Base-by-base conservation (phyloP, 345 rosid species). In the Salix brachista region DNA sequence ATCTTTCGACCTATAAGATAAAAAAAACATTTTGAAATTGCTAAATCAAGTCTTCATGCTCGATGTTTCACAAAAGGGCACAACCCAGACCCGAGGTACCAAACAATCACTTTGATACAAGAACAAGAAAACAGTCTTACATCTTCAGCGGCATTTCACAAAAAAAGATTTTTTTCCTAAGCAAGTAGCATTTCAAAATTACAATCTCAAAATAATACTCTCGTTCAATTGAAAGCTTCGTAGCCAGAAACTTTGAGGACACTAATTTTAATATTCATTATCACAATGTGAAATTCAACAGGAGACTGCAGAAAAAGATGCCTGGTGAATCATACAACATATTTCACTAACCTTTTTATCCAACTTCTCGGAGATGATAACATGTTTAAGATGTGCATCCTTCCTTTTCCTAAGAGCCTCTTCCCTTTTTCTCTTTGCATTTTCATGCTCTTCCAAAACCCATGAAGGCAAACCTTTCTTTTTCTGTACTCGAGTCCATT, bases 381-480 rank as follows among this genome's bases (percentile, higher is more conserved):
- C 96, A 42, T 96, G 86, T 75, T 87, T 91, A 73, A 92, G 88
- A 74, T 81, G 89, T 65, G 95, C 91, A 81, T 96, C 99, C 80
- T 91, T 91, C 81, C 99, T 90, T 74, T 82, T 93, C 83, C 90
- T 88, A 74, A 93, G 89, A 48, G 87, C 86, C 82, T 85, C 94
- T 65, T 86, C 89, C 76, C 98, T 86, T 85, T 84, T 89, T 78
- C 74, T 85, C 80, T 85, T 88, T 60, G 94, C 94, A 71, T 73
- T 86, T 74, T 92, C 92, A 74, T 96, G 92, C 79, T 92, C 91
- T 73, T 80, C 85, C 74, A 87, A 70, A 92, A 92, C 93, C 94
- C 97, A 92, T 23, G 89, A 83, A 75, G 97, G 97, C 71, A 88
- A 58, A 44, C 98, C 99, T 82, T 86, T 93, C 88, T 88, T 96